Evolutionary conservation across 2,329 filamentous ascomycete species (phyloP).

Genomic region (Drechmeria coniospora): DNA sequence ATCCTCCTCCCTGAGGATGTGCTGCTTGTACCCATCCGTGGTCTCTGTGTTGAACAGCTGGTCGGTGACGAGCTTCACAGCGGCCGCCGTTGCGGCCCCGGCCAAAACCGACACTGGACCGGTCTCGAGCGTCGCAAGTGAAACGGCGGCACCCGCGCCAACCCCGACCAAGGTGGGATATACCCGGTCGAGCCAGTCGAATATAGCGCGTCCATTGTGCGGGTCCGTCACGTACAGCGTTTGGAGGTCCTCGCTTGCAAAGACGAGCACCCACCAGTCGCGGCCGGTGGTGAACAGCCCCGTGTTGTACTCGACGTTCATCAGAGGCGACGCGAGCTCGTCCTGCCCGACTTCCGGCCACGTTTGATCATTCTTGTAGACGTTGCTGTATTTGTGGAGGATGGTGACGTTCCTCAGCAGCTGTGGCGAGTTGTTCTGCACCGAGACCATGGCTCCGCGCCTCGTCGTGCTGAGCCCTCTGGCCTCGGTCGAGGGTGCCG

Average conservation of each 20-base stretch:
- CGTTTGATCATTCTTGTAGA: slow-evolving; percentile 4
- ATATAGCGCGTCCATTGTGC: too few species aligned
- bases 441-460: slow-evolving; percentile 4
- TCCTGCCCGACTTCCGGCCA: slow-evolving; percentile 3
- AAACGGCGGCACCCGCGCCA: too few species aligned
- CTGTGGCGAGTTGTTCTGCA: slow-evolving; percentile 5
- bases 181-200: too few species aligned
- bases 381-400: slow-evolving; percentile 8
- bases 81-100: background rate
- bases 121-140: too few species aligned
- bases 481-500: background rate
- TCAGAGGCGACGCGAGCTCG: background rate
- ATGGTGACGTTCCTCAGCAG: slow-evolving; percentile 3
- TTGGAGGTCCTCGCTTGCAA: slow-evolving; percentile 5
- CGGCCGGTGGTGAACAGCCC: slow-evolving; percentile 6
- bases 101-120: too few species aligned
- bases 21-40: slow-evolving; percentile 6
- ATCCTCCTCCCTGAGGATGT: slow-evolving; percentile 5
- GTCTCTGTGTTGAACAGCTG: slow-evolving; percentile 2
- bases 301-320: slow-evolving; percentile 7
- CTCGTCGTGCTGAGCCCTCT: slow-evolving; percentile 2
- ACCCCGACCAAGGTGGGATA: too few species aligned
- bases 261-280: slow-evolving; percentile 7
- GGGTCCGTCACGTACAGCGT: slow-evolving; percentile 5
- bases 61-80: slow-evolving; percentile 1